These are phyloP conservation scores for Bipolaris cookei DNA, from an alignment of 2,329 filamentous ascomycete genomes.

Conservation along the genomic window DNA sequence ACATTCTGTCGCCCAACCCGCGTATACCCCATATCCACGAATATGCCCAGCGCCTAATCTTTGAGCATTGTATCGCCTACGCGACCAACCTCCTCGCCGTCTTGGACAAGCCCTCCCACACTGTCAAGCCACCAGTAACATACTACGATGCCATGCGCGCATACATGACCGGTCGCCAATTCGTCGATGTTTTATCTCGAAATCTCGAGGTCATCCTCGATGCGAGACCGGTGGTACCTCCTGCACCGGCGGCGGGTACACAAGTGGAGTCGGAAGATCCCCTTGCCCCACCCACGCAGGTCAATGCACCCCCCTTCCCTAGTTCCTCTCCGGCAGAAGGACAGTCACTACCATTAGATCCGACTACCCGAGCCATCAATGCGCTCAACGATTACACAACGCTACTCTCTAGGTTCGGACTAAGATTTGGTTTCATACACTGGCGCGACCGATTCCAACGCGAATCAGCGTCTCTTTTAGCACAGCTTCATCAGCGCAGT, in stretches of 20 bases:
- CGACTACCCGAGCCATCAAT: slow-evolving; percentile 51
- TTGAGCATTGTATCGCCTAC: slow-evolving; percentile 86
- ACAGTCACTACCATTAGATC: slow-evolving; percentile 37
- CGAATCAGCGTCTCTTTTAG: slow-evolving; percentile 51
- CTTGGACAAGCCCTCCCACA: slow-evolving; percentile 58
- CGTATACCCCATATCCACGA: slow-evolving; percentile 74
- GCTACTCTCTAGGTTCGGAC: slow-evolving; percentile 54
- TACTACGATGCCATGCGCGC: slow-evolving; percentile 87
- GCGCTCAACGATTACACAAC: slow-evolving; percentile 57
- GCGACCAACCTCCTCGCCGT: slow-evolving; percentile 75
- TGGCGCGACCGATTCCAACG: slow-evolving; percentile 58
- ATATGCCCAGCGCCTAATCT: slow-evolving; percentile 80
- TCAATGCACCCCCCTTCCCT: slow-evolving; percentile 44
- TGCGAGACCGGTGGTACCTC: slow-evolving; percentile 51
- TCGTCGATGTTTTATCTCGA: slow-evolving; percentile 63
- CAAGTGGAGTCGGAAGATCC: slow-evolving; percentile 44
- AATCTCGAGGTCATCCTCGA: slow-evolving; percentile 57
- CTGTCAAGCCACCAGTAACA: slow-evolving; percentile 72
- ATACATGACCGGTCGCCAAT: slow-evolving; percentile 69
- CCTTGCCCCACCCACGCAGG: slow-evolving; percentile 40
- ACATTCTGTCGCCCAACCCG: slow-evolving; percentile 82
- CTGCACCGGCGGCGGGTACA: slow-evolving; percentile 41
- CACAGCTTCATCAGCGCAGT: slow-evolving; percentile 51
- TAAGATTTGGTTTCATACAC: slow-evolving; percentile 57
- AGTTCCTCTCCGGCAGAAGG: slow-evolving; percentile 34